Base-by-base conservation (phyloP, 1,139 yeast species). In the Taphrina deformans region DNA sequence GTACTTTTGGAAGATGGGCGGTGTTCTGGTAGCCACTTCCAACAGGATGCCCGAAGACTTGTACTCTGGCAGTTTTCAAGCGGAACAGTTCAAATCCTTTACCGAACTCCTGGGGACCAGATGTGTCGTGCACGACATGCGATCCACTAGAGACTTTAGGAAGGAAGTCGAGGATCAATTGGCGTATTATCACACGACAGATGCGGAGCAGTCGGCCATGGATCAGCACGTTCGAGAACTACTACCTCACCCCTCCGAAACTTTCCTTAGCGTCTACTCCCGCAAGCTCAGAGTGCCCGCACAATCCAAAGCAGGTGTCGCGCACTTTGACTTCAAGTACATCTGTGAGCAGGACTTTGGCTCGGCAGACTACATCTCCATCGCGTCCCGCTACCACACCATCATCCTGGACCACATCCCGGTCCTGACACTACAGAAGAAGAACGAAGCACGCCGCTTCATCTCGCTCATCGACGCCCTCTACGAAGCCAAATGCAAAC, bases 391-490 rank as follows among this genome's bases (percentile, higher is more conserved):
- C 27, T 87, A 77, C 72, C 82, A 79, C 45, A 82, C 85, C 0
- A 76, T 87, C 33, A 78, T 87, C 5, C 71, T 87, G 31, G 88
- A 85, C 66, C 77, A 84, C 65, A 91, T 93, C 58, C 99, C 99
- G 3, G 85, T 86, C 69, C 77, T 93, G 70, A 85, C 96, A 23
- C 82, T 88, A 23, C 82, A 87, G 69, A 88, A 84, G 60, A 82
- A 97, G 70, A 97, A 93, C 72, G 83, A 87, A 69, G 90, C 92
- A 21, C 81, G 98, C 71, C 79, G 99, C 71, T 92, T 93, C 73
- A 93, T 93, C 73, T 93, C 97, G 0, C 92, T 93, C 71, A 77
- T 93, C 65, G 99, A 93, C 75, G 98, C 99, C 0, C 95, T 93
- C 1, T 93, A 93, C 75, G 98, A 93, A 75, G 87, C 87, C 67